Evolutionary conservation across 345 rosid species (phyloP), one percentile per base, ranked within the genome.

Genomic region (Euphorbia lathyris): DNA sequence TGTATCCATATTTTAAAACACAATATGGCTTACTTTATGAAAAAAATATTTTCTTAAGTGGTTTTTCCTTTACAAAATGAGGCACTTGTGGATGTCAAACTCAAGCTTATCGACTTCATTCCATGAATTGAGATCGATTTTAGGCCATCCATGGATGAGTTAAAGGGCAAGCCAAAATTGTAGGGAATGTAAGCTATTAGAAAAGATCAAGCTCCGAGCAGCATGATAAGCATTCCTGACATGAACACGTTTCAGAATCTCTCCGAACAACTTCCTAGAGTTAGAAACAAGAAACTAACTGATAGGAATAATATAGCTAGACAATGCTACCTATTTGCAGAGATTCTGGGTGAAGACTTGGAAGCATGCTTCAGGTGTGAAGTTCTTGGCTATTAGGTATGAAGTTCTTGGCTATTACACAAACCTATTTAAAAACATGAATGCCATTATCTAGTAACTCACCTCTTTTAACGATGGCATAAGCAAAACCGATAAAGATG

Each of bases 401-500:
- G 20, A 55, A 55, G 12, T 11, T 55, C 58, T n/a, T 22, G 1
- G 29, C 2, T 22, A 12, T 55, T 22, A 55, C 3, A 55, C 20
- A 25, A 22, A 7, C 1, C 58, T 23, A 55, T 55, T 55, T 9
- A 0, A 70, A 29, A n/a, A 38, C 22, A 61, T 38, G 32, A 67
- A 71, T 9, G 17, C 61, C 11, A 69, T 57, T 23, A 72, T 17
- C 59, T 20, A 40, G 48, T 43, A 65, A 62, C 81, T 56, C 72
- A 95, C 99, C 98, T 95, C 97, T 83, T 92, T 92, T 59, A 90
- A 62, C 50, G 97, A 87, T 72, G 98, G 99, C 51, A 95, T 80
- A 52, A 95, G 83, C 81, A 95, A 84, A 66, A 82, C 74, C 62
- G 98, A 88, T 72, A 95, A 74, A 29, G 98, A 80, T 12, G 78